Percentiles rank a stretch among this genome's conserved stretches.
Evolutionary conservation across 192 early-diverging fungal species (phyloP).

Genomic region (Dissophora ornata): DNA sequence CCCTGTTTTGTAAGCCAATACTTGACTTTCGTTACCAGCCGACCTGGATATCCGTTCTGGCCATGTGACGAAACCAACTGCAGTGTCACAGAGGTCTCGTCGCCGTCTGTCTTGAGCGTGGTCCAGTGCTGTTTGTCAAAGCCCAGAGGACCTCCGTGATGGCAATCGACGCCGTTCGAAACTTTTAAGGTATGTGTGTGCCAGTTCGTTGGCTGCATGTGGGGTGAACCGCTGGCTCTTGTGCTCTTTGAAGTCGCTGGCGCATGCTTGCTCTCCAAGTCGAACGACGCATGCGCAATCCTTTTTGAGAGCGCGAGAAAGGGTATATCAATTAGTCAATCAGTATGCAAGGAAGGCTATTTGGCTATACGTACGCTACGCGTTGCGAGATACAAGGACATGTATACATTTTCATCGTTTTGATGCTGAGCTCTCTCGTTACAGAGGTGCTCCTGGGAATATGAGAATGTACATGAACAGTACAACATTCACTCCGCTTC

Average conservation of each 20-base stretch:
- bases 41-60: conserved; percentile 87
- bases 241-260: background rate
- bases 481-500: background rate
- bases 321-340: background rate
- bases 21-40: conserved; percentile 64
- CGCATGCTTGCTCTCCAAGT: conserved; percentile 61
- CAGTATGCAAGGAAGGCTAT: too few species aligned
- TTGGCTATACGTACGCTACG: too few species aligned
- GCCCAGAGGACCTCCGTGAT: conserved; percentile 83
- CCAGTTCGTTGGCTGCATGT: too few species aligned
- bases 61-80: conserved; percentile 70
- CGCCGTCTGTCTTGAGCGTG: conserved; percentile 47
- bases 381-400: too few species aligned
- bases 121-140: conserved; percentile 83
- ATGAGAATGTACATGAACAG: background rate
- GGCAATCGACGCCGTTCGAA: conserved; percentile 79
- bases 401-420: too few species aligned
- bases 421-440: too few species aligned
- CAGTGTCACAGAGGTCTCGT: conserved; percentile 61
- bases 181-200: conserved; percentile 62
- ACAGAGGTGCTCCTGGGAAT: background rate
- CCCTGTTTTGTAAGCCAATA: conserved; percentile 69
- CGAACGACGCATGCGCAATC: conserved; percentile 70
- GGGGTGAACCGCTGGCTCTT: background rate
- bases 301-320: conserved; percentile 26